These are phyloP conservation scores for Plenodomus tracheiphilus DNA, from an alignment of 2,329 filamentous ascomycete genomes.

Conservation along the genomic window DNA sequence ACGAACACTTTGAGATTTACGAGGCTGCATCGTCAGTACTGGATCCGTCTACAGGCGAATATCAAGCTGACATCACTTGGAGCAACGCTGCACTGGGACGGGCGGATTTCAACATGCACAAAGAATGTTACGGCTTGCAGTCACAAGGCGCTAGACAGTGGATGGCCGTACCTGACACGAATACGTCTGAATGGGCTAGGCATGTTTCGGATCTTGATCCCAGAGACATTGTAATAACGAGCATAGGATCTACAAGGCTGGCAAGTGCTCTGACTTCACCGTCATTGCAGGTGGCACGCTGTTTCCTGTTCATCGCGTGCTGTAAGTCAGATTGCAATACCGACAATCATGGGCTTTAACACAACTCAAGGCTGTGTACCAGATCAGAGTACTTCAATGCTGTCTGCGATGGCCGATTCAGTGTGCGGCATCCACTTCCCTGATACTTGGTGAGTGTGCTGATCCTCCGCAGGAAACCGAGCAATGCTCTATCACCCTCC, in stretches of 20 bases:
- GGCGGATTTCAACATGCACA: slow-evolving; percentile 15
- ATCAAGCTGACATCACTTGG: background rate
- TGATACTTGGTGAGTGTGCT: no score
- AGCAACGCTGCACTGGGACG: slow-evolving; percentile 8
- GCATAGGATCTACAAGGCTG: slow-evolving; percentile 16
- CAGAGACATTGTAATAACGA: background rate
- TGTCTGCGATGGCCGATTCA: slow-evolving; percentile 19
- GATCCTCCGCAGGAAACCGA: slow-evolving; percentile 25
- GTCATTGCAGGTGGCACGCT: slow-evolving; percentile 14
- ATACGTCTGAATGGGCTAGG: slow-evolving; percentile 14
- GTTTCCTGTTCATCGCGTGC: slow-evolving; percentile 24
- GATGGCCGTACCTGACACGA: background rate
- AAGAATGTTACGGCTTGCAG: background rate
- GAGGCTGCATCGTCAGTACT: slow-evolving; percentile 14
- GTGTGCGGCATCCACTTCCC: slow-evolving; percentile 6
- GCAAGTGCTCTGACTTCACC: slow-evolving; percentile 25
- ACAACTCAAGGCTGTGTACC: slow-evolving; percentile 13
- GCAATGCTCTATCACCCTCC: slow-evolving; percentile 10
- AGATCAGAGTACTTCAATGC: slow-evolving; percentile 23
- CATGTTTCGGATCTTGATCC: background rate
- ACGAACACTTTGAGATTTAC: slow-evolving; percentile 12
- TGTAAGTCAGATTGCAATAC: slow-evolving; percentile 8
- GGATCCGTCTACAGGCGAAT: no score
- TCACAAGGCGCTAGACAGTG: background rate
- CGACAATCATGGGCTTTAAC: background rate